Percentiles rank a stretch among this genome's conserved stretches.
Conservation (phyloP, 768 basidiomycete species). For the Cystofilobasidium bisporidii region DNA sequence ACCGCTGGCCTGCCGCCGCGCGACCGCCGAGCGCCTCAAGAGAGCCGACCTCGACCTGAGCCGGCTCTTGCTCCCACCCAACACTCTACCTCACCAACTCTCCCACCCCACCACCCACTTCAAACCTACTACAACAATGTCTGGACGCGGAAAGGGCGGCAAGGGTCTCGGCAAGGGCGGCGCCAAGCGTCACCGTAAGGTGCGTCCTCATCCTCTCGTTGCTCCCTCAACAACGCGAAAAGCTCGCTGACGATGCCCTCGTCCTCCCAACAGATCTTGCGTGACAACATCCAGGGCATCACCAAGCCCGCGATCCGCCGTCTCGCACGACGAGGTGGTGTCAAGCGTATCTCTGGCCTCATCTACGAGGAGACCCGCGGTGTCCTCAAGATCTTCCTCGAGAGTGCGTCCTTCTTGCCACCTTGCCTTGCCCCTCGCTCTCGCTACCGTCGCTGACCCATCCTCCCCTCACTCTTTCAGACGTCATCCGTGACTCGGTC, state of each 20-base stretch:
- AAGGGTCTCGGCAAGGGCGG: slow-evolving; percentile 95
- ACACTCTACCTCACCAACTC: neutral
- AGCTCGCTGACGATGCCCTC: neutral
- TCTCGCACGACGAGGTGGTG: slow-evolving; percentile 50
- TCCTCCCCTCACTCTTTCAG: neutral
- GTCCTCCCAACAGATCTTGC: slow-evolving; percentile 46
- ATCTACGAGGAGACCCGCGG: slow-evolving; percentile 49
- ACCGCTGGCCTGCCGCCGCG: too few relatives aligned
- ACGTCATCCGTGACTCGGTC: slow-evolving; percentile 58
- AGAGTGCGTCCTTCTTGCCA: slow-evolving; percentile 10
- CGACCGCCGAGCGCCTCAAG: neutral
- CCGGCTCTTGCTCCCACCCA: neutral
- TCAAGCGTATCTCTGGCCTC: slow-evolving; percentile 48
- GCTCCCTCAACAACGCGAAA: neutral
- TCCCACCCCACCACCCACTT: neutral
- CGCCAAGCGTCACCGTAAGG: slow-evolving; percentile 81
- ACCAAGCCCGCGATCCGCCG: slow-evolving; percentile 50
- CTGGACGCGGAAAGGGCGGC: slow-evolving; percentile 44
- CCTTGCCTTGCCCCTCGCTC: neutral
- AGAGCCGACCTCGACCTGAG: neutral
- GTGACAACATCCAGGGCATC: slow-evolving; percentile 42
- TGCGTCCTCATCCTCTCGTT: neutral
- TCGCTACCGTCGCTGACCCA: neutral
- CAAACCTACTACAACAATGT: neutral
- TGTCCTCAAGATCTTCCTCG: slow-evolving; percentile 48